Percentiles rank a stretch among this genome's conserved stretches.
Conservation (phyloP, 2,329 filamentous ascomycete species). For the Gaeumannomyces sp. region DNA sequence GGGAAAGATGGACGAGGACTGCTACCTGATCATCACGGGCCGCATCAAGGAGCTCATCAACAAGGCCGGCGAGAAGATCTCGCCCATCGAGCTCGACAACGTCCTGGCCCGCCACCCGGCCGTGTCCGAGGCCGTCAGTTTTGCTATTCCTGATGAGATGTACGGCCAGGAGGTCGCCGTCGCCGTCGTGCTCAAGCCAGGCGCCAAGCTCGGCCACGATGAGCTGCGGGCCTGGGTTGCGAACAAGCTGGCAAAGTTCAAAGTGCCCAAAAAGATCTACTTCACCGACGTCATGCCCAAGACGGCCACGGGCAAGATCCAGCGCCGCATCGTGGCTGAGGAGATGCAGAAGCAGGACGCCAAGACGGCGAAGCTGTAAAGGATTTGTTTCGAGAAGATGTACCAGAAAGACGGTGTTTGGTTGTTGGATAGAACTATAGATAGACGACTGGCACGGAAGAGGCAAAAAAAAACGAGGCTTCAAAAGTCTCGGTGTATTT, state of each 20-base stretch:
- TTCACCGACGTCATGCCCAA: conserved; percentile 83
- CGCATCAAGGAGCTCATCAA: conserved; percentile 91
- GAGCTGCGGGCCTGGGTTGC: conserved; percentile 64
- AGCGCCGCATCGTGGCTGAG: conserved; percentile 79
- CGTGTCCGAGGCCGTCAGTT: conserved; percentile 74
- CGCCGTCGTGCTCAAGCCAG: conserved; percentile 67
- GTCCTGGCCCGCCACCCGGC: conserved; percentile 66
- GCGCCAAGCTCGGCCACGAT: conserved; percentile 46
- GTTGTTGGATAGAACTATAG: too few relatives aligned
- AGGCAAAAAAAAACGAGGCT: too few relatives aligned
- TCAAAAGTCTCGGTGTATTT: too few relatives aligned
- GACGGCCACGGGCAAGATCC: conserved; percentile 87
- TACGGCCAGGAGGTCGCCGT: conserved; percentile 79
- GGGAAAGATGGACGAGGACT: conserved; percentile 71
- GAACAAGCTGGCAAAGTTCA: conserved; percentile 72
- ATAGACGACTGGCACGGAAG: too few relatives aligned
- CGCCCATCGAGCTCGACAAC: conserved; percentile 82
- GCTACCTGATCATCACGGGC: conserved; percentile 82
- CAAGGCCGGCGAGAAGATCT: conserved; percentile 86
- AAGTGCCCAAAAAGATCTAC: conserved; percentile 79
- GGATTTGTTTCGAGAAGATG: neutral
- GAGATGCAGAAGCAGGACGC: conserved; percentile 68
- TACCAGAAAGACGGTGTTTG: too few relatives aligned
- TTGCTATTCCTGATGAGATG: conserved; percentile 74
- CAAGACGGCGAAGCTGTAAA: conserved; percentile 47